Percentiles rank a stretch among this genome's conserved stretches.
These are phyloP conservation scores for Arthroderma uncinatum DNA, from an alignment of 2,329 filamentous ascomycete genomes.

Conservation along the genomic window DNA sequence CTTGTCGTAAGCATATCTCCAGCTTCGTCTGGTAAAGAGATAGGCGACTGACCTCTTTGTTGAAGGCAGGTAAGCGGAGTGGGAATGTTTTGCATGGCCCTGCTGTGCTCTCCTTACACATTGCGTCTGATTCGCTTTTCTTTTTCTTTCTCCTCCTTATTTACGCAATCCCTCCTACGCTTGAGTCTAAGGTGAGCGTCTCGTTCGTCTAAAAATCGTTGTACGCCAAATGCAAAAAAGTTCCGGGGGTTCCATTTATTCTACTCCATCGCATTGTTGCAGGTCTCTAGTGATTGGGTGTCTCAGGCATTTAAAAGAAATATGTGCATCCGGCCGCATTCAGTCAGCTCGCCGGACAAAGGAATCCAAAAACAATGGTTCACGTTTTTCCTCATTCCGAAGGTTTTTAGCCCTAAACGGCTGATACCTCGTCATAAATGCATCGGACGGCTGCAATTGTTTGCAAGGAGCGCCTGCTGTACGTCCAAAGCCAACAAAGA, in stretches of 20 bases:
- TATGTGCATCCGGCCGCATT: conserved; percentile 24
- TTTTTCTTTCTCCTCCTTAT: not conserved
- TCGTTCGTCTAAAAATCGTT: conserved; percentile 18
- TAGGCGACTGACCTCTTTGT: conserved; percentile 7
- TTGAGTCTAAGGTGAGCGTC: not conserved
- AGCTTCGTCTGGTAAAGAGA: not conserved
- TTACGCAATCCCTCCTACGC: not conserved
- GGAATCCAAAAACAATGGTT: conserved; percentile 23
- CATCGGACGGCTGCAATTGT: conserved; percentile 16
- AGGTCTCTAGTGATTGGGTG: conserved; percentile 20
- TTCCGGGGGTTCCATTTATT: conserved; percentile 9
- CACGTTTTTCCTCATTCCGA: conserved; percentile 5
- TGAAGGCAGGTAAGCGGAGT: conserved; percentile 5
- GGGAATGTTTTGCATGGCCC: conserved; percentile 5
- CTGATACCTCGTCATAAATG: not conserved
- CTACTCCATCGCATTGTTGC: conserved; percentile 24
- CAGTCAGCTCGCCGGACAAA: conserved; percentile 23
- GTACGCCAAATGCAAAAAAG: conserved; percentile 13
- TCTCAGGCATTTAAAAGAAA: conserved; percentile 16
- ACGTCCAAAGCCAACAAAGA: conserved; percentile 14
- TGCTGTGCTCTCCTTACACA: conserved; percentile 6
- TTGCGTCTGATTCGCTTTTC: conserved; percentile 2
- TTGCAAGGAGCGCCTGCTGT: conserved; percentile 13
- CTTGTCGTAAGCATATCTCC: not conserved
- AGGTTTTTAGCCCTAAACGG: conserved; percentile 2